A percentile compares a stretch with the other conserved stretches of the same genome.
phyloP scores from a whole-genome alignment of 1,284 basidiomycete species.

The Ganoderma sinense region DNA sequence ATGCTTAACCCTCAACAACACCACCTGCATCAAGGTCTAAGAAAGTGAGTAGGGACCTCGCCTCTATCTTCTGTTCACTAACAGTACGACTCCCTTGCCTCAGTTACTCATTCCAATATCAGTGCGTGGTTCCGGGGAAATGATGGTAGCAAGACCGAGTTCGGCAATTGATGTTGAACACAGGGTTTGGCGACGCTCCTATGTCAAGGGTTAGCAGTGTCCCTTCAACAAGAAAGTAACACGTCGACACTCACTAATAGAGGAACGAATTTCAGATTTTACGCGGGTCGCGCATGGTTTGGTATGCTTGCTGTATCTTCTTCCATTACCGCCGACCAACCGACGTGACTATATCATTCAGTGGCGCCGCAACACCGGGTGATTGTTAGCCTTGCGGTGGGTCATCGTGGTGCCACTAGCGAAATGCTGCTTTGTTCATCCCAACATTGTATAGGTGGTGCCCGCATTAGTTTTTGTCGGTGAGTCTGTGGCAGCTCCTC shows the following conservation, averaged over 20 bases:
- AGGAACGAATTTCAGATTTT: background rate
- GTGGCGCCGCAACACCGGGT: background rate
- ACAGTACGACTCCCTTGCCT: background rate
- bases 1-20: background rate
- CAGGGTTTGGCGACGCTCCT: background rate
- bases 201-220: background rate
- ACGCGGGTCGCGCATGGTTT: background rate
- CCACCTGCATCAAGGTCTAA: background rate
- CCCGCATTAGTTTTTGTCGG: background rate
- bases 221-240: too few relatives aligned
- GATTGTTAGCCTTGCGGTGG: background rate
- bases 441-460: background rate
- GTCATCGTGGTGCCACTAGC: background rate
- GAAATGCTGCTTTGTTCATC: background rate
- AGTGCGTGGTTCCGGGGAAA: background rate
- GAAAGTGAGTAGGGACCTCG: background rate
- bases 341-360: background rate
- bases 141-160: background rate
- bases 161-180: background rate
- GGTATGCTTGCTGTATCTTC: background rate
- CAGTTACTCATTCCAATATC: background rate
- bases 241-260: background rate
- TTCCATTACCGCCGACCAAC: background rate
- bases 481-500: background rate
- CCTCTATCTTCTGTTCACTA: background rate